Percentiles rank a stretch among this genome's conserved stretches.
Conservation (phyloP, 495 filamentous ascomycete species). For the Chaetomium tenue region DNA sequence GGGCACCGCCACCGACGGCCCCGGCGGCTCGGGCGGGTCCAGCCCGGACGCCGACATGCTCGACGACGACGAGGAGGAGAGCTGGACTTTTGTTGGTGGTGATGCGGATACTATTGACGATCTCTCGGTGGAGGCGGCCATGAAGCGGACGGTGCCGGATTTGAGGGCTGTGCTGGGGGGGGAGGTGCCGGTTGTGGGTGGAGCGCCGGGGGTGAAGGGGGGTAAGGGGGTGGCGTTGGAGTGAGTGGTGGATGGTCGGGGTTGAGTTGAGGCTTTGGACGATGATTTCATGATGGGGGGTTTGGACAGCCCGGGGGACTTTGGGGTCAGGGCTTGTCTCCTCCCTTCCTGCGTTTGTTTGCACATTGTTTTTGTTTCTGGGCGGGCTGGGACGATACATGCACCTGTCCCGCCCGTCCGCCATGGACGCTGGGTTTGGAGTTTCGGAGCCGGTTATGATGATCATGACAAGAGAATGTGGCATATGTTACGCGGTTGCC, state of each 20-base stretch:
- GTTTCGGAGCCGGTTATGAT: background rate
- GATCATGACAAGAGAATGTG: background rate
- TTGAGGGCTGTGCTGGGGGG: slow-evolving; percentile 8
- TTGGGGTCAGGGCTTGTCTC: no score
- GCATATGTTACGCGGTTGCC: background rate
- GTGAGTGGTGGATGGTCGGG: background rate
- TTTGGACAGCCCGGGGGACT: background rate
- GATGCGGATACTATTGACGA: slow-evolving; percentile 34
- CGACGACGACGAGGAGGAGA: slow-evolving; percentile 48
- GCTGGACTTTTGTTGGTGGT: slow-evolving; percentile 50
- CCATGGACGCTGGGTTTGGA: background rate
- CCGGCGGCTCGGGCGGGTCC: no score
- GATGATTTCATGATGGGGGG: no score
- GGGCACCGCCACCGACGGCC: background rate
- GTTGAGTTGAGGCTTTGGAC: background rate
- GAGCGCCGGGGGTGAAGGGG: slow-evolving; percentile 13
- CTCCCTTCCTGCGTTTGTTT: background rate
- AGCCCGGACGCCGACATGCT: slow-evolving; percentile 19
- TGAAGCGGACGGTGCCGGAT: slow-evolving; percentile 17
- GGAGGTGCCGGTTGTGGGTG: slow-evolving; percentile 17
- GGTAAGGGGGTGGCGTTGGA: background rate
- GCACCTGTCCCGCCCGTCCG: background rate
- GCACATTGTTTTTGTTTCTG: background rate
- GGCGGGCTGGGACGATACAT: background rate
- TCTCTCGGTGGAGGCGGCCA: slow-evolving; percentile 20